Percentiles rank a stretch among this genome's conserved stretches.
phyloP scores from a whole-genome alignment of 2,329 filamentous ascomycete genomes.

The Mariannaea elegans region DNA sequence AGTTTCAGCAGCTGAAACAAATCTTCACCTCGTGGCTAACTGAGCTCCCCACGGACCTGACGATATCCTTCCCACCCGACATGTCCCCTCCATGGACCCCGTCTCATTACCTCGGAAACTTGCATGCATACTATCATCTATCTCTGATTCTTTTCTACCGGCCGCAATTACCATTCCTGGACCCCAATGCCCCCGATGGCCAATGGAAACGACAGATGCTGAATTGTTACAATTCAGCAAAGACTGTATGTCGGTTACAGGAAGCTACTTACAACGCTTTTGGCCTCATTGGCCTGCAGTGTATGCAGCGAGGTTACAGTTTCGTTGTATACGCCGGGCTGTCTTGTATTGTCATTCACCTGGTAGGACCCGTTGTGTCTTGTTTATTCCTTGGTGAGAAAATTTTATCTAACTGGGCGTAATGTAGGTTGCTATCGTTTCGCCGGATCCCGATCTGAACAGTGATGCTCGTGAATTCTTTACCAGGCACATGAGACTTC shows the following conservation, averaged over 20 bases:
- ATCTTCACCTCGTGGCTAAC: slow-evolving; percentile 79
- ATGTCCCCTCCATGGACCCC: slow-evolving; percentile 84
- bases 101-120: slow-evolving; percentile 87
- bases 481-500: slow-evolving; percentile 89
- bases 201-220: slow-evolving; percentile 91
- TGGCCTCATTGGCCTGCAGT: slow-evolving; percentile 82
- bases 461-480: slow-evolving; percentile 88
- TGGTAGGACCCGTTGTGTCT: slow-evolving; percentile 69
- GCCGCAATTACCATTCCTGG: slow-evolving; percentile 82
- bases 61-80: slow-evolving; percentile 79
- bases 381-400: neutral
- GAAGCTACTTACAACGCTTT: slow-evolving; percentile 82
- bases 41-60: slow-evolving; percentile 80
- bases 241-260: slow-evolving; percentile 84
- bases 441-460: slow-evolving; percentile 89
- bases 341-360: slow-evolving; percentile 90
- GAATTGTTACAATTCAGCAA: slow-evolving; percentile 85
- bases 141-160: slow-evolving; percentile 87
- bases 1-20: slow-evolving; percentile 81
- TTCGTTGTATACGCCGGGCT: slow-evolving; percentile 94
- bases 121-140: slow-evolving; percentile 89
- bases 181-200: slow-evolving; percentile 74
- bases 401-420: slow-evolving; percentile 7
- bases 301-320: slow-evolving; percentile 93
- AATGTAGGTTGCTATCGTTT: slow-evolving; percentile 86